Evolutionary conservation across 257 asterid species (phyloP).

Genomic region (Solanum paucissectum): DNA sequence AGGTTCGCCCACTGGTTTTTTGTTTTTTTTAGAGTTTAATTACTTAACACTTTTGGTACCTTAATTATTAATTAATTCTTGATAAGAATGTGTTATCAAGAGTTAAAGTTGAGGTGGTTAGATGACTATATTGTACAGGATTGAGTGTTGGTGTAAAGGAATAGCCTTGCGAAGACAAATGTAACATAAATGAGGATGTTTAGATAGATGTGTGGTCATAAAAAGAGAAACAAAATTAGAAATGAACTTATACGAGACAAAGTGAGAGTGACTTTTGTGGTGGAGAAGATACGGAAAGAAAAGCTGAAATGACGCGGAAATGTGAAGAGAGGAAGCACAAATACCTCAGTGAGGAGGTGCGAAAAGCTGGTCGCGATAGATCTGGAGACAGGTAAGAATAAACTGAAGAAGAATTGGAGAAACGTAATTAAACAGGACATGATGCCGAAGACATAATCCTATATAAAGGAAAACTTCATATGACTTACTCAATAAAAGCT

Average conservation of each 20-base stretch:
- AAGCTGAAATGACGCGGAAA: not conserved
- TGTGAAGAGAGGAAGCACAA: not conserved
- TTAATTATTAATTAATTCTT: not conserved
- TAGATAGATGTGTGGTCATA: not conserved
- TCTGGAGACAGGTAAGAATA: not conserved
- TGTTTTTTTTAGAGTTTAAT: not conserved
- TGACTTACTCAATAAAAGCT: not conserved
- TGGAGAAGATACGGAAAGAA: not conserved
- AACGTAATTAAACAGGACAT: too few relatives aligned
- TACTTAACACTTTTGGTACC: not conserved
- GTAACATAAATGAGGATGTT: not conserved
- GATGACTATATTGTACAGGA: not conserved
- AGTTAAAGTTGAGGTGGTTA: not conserved
- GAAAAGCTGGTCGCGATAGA: too few relatives aligned
- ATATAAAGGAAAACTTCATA: not conserved
- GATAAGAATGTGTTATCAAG: not conserved
- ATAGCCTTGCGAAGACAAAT: too few relatives aligned
- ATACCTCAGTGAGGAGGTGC: not conserved
- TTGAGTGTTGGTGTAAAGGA: too few relatives aligned
- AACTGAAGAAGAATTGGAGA: not conserved
- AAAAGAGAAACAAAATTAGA: not conserved
- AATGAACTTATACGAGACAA: too few relatives aligned
- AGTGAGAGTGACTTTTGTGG: too few relatives aligned
- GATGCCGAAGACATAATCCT: accelerated
- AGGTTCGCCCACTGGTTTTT: not conserved